These are phyloP conservation scores for Ichthyophthirius multifiliis DNA, from an alignment of 169 alveolate genomes.

Conservation along the genomic window DNA sequence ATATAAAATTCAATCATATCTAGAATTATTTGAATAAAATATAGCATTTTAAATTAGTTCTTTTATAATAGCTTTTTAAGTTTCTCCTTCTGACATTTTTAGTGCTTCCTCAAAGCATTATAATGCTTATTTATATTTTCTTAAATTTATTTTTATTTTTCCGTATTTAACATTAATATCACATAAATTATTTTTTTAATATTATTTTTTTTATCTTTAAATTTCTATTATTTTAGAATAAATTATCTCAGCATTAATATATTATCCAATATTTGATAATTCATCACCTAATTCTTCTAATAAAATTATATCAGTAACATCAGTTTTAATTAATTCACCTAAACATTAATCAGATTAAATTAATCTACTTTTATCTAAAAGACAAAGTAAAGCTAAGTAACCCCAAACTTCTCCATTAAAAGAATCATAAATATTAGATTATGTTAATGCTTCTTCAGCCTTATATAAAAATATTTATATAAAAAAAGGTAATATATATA, in stretches of 20 bases:
- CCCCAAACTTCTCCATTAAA: slow-evolving; percentile 49
- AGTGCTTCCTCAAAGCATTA: slow-evolving; percentile 20
- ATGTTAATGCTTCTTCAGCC: slow-evolving; percentile 36
- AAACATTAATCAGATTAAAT: slow-evolving; percentile 30
- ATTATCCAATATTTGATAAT: neutral
- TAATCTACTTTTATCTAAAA: slow-evolving; percentile 26
- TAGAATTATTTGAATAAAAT: neutral
- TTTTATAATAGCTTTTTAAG: slow-evolving; percentile 4
- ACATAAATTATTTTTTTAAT: neutral
- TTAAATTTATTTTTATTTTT: neutral
- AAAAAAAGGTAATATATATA: too few relatives aligned
- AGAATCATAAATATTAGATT: slow-evolving; percentile 42
- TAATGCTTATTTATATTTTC: slow-evolving; percentile 13
- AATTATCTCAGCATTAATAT: slow-evolving; percentile 11
- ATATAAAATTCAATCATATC: slow-evolving; percentile 2
- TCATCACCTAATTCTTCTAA: slow-evolving; percentile 39
- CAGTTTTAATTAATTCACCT: slow-evolving; percentile 24
- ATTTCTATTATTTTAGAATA: slow-evolving; percentile 15
- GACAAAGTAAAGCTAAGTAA: slow-evolving; percentile 29
- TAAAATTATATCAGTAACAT: slow-evolving; percentile 33
- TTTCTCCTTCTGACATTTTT: slow-evolving; percentile 1
- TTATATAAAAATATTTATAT: neutral
- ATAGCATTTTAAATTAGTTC: slow-evolving; percentile 8
- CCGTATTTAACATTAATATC: slow-evolving; percentile 13
- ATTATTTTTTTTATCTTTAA: neutral